phyloP scores from a whole-genome alignment of 495 filamentous ascomycete genomes.

The Annulohypoxylon stygium region DNA sequence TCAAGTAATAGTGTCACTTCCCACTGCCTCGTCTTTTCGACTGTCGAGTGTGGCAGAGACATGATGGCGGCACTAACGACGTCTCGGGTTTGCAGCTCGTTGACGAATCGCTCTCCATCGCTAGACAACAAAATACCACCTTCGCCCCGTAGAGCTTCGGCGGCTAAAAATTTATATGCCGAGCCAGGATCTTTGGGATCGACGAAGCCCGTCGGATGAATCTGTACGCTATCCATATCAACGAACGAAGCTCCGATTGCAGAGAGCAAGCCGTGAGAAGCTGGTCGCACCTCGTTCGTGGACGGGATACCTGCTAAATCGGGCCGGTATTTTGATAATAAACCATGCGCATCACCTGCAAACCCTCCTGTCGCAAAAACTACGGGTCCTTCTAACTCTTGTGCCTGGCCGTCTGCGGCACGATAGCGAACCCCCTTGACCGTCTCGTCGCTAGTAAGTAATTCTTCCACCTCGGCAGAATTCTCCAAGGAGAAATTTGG shows the following conservation, averaged over 20 bases:
- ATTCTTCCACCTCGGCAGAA: slow-evolving; percentile 58
- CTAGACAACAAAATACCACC: slow-evolving; percentile 65
- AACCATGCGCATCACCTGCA: slow-evolving; percentile 67
- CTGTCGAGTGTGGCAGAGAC: slow-evolving; percentile 46
- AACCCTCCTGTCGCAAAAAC: slow-evolving; percentile 71
- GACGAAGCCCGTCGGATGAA: slow-evolving; percentile 79
- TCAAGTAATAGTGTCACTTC: slow-evolving; percentile 68
- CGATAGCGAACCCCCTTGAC: slow-evolving; percentile 57
- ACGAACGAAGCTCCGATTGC: slow-evolving; percentile 63
- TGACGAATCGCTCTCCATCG: slow-evolving; percentile 64
- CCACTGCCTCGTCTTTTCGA: slow-evolving; percentile 60
- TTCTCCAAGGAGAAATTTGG: slow-evolving; percentile 61
- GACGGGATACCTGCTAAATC: slow-evolving; percentile 69
- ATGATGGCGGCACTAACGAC: slow-evolving; percentile 64
- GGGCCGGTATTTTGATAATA: slow-evolving; percentile 66
- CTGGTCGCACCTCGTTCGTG: slow-evolving; percentile 69
- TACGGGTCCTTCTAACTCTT: slow-evolving; percentile 63
- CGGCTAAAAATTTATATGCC: slow-evolving; percentile 70
- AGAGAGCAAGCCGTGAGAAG: slow-evolving; percentile 62
- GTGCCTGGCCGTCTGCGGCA: slow-evolving; percentile 30
- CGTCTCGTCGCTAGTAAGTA: slow-evolving; percentile 51
- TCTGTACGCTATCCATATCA: slow-evolving; percentile 71
- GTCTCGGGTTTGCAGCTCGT: slow-evolving; percentile 69
- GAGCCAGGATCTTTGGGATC: slow-evolving; percentile 65
- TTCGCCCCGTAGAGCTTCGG: slow-evolving; percentile 70